Base-by-base conservation (phyloP, 129 eudicot genomes). In the Scalesia atractyloides region DNA sequence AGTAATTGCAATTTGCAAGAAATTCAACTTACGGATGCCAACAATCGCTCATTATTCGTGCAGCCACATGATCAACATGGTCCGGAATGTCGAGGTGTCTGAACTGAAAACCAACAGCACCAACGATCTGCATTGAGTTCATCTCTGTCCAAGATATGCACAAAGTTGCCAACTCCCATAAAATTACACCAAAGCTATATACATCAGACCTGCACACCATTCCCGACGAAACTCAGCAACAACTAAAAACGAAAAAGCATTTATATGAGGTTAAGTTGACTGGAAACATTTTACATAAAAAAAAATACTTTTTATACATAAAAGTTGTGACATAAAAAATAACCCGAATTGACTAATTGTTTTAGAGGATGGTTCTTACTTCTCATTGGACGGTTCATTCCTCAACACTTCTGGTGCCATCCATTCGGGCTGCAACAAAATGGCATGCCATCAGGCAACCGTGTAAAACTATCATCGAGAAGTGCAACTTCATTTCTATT, bases 371-470 rank as follows among this genome's bases (percentile, higher is more conserved):
- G 47, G 13, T 70, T 73, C 98, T 87, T 80, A 92, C 98, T 92
- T 92, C 81, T 92, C 98, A 73, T 89, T 89, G 80, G 92, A 87
- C 9, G 87, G 94, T 79, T 92, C 98, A 63, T 92, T 92, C 79
- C 98, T 89, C 46, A 92, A 75, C 56, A 92, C 96, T 82, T 92
- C 96, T 15, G 98, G 98, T 36, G 98, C 98, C 98, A 92, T 92
- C 98, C 98, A 92, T 69, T 92, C 98, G 69, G 98, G 92, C 98
- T 92, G 95, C 92, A 87, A n/a, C 74, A 68, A 54, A 49, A 76
- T 13, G 44, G 43, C 34, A 71, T 63, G 64, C 64, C 54, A n/a
- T 84, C 41, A 24, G 30, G 2, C 30, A 24, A 24, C 30, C 30
- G 30, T 24, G 30, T 24, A 24, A 24, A 24, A 24, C 30, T 24